Base-by-base conservation (phyloP, 108 stramenopile genomes). In the Skeletonema marinoi region DNA sequence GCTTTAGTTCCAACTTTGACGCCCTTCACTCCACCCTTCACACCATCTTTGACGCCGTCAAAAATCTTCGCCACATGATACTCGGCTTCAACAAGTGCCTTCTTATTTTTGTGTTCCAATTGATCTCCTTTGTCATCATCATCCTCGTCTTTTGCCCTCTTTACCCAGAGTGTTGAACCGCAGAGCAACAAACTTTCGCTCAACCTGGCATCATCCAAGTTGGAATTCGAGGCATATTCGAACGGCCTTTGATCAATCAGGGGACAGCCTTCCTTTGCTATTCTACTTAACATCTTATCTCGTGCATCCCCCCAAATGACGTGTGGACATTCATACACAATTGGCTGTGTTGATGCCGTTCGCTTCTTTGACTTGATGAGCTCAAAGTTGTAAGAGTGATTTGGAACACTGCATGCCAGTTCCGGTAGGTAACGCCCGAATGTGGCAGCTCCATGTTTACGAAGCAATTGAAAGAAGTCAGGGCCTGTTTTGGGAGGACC, bases 381-480 rank as follows among this genome's bases (percentile, higher is more conserved):
- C 35, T 83, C 76, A 33, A 83, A 80, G 10, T 44, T 54, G 29
- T 80, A 70, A 3, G 82, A 75, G 32, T 79, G 74, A 33, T 77
- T 73, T 60, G 82, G 82, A 3, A 83, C 82, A 16, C 73, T 75
- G 50, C 82, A 83, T 3, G 82, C 78, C 56, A 83, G 9, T 68
- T 83, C 82, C 35, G 82, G 82, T 11, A 83, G 66, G 65, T 74
- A 79, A 17, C 82, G 66, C 12, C 82, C 82, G 30, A 80, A 75
- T 14, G 74, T 78, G 25, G 78, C 82, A 7, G 65, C 78, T 7
- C 78, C 82, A 42, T 78, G 78, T 41, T 69, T 46, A 12, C 82
- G 82, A 7, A 79, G 67, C 38, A 79, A 60, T 58, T 75, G 66
- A 39, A 74, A 81, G 33, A 81, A 81, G 17, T 51, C 80, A 1